Evolutionary conservation across 192 early-diverging fungal species (phyloP).

Genomic region (Umbelopsis sp.): DNA sequence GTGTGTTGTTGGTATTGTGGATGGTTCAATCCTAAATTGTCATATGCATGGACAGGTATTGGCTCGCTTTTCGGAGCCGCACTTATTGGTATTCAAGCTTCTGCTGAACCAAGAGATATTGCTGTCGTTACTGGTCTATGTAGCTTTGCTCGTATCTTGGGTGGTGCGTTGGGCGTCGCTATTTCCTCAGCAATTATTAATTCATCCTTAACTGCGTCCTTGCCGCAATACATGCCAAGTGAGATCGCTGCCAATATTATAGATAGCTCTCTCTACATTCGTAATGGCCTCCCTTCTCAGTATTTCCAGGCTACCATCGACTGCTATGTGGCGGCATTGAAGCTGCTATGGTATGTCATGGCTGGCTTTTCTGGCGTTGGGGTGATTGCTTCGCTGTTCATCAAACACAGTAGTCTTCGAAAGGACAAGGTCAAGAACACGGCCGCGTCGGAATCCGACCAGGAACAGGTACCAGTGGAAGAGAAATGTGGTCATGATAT

Average conservation of each 20-base stretch:
- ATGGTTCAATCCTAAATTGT: no score
- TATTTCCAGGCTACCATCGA: slow-evolving; percentile 19
- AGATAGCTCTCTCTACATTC: slow-evolving; percentile 20
- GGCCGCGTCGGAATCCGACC: no score
- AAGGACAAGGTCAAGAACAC: not conserved
- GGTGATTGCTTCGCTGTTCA: slow-evolving; percentile 12
- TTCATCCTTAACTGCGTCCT: slow-evolving; percentile 16
- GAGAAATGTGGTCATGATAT: no score
- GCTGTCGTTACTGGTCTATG: slow-evolving; percentile 37
- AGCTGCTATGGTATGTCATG: slow-evolving; percentile 30
- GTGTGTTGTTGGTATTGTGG: no score
- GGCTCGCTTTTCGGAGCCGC: slow-evolving; percentile 33
- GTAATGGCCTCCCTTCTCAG: slow-evolving; percentile 23
- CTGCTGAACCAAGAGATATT: slow-evolving; percentile 34
- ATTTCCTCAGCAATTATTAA: slow-evolving; percentile 35
- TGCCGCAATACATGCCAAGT: slow-evolving; percentile 17
- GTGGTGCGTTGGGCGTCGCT: slow-evolving; percentile 38
- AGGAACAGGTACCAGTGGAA: no score
- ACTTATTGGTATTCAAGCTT: slow-evolving; percentile 39
- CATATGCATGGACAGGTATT: not conserved
- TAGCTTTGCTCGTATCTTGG: slow-evolving; percentile 37
- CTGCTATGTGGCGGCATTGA: slow-evolving; percentile 27
- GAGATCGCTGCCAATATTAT: slow-evolving; percentile 21
- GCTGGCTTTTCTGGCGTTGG: slow-evolving; percentile 24
- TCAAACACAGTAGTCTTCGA: slow-evolving; percentile 3